phyloP scores from a whole-genome alignment of 495 filamentous ascomycete genomes.

The Aspergillus bertholletiae region DNA sequence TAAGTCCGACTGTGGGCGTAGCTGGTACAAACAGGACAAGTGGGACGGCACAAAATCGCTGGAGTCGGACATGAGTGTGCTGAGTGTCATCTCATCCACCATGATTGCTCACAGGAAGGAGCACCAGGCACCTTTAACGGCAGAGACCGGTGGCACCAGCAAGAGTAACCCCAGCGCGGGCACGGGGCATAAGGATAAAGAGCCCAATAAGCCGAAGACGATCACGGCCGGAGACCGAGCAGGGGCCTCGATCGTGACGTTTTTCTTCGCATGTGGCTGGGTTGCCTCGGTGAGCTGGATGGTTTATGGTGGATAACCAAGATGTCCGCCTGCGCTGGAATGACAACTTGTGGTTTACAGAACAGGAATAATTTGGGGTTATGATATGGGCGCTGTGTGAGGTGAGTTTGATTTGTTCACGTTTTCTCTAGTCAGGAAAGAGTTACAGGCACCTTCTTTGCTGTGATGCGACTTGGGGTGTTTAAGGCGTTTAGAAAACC shows the following conservation, averaged over 20 bases:
- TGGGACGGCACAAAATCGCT: constrained; percentile 49
- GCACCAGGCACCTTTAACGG: constrained; percentile 48
- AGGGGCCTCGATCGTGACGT: constrained; percentile 63
- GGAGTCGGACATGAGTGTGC: constrained; percentile 57
- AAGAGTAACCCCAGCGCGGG: constrained; percentile 59
- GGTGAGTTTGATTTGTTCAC: neutral
- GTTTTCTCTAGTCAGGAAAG: neutral
- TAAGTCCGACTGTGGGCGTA: constrained; percentile 47
- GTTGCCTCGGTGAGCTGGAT: constrained; percentile 45
- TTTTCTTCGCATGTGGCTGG: constrained; percentile 52
- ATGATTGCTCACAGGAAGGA: constrained; percentile 43
- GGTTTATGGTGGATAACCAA: constrained; percentile 28
- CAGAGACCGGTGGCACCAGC: constrained; percentile 61
- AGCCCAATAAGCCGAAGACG: constrained; percentile 21
- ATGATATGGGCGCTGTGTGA: neutral
- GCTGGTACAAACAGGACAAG: constrained; percentile 42
- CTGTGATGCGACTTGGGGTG: neutral
- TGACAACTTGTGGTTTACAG: neutral
- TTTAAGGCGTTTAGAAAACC: neutral
- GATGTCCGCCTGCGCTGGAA: no score
- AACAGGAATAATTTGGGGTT: neutral
- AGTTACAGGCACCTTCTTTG: neutral
- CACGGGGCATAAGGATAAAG: constrained; percentile 17
- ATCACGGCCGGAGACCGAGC: constrained; percentile 58
- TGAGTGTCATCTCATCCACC: constrained; percentile 54